A percentile compares a stretch with the other conserved stretches of the same genome.
phyloP scores from a whole-genome alignment of 2,329 filamentous ascomycete genomes.

The Xylaria sp. region DNA sequence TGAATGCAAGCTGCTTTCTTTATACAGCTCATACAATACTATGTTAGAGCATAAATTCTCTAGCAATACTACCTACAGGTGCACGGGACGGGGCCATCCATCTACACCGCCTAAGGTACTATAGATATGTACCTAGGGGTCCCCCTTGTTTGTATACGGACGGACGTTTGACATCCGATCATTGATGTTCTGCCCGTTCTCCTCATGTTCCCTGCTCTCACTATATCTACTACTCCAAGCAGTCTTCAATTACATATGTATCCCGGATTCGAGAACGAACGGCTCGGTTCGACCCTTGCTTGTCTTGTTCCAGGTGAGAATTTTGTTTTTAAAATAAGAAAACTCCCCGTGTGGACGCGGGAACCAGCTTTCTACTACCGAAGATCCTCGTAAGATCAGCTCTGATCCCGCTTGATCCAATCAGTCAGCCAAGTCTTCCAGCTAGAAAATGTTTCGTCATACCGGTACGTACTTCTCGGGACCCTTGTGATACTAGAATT shows the following conservation, averaged over 20 bases:
- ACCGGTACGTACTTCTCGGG: not conserved
- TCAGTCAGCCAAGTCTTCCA: constrained; percentile 10
- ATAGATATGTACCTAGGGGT: not conserved
- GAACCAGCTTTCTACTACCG: constrained; percentile 2
- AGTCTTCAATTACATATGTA: not conserved
- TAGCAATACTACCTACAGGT: too few species aligned
- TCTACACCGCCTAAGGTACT: not conserved
- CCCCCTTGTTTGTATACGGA: not conserved
- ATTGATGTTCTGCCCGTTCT: not conserved
- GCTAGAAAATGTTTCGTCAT: not conserved
- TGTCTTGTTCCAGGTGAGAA: not conserved
- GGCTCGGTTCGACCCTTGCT: constrained; percentile 15
- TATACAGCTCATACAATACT: too few species aligned
- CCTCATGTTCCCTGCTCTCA: not conserved
- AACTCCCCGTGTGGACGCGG: not conserved
- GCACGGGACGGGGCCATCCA: too few species aligned
- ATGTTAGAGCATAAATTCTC: too few species aligned
- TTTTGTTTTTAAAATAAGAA: not conserved
- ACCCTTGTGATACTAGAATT: not conserved
- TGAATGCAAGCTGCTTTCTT: too few species aligned
- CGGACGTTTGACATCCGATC: not conserved
- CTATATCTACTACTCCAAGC: not conserved
- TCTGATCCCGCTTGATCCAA: not conserved
- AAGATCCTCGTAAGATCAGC: constrained; percentile 9
- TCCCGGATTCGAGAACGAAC: not conserved